Percentiles rank a stretch among this genome's conserved stretches.
These are phyloP conservation scores for Phytophthora pluvialis DNA, from an alignment of 352 stramenopile genomes.

Conservation along the genomic window DNA sequence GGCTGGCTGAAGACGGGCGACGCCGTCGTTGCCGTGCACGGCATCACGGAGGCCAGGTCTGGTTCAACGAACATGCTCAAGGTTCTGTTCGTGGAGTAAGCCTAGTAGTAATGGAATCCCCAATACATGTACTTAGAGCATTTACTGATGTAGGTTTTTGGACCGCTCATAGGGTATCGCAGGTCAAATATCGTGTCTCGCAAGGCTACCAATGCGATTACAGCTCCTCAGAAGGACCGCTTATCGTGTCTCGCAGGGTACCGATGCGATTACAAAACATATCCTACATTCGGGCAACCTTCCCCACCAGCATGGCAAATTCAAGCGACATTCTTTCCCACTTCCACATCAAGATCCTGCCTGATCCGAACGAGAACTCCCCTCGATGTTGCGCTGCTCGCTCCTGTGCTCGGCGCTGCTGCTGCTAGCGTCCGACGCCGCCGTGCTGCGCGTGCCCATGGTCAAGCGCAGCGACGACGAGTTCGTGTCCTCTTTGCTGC, in stretches of 20 bases:
- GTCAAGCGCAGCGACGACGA: constrained; percentile 67
- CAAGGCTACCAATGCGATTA: too few relatives aligned
- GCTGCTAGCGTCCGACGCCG: constrained; percentile 23
- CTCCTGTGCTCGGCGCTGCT: constrained; percentile 37
- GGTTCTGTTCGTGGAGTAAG: constrained; percentile 82
- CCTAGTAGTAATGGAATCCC: too few relatives aligned
- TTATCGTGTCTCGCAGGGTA: too few relatives aligned
- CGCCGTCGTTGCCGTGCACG: constrained; percentile 89
- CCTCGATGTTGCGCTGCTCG: constrained; percentile 23
- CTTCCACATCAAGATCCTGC: too few relatives aligned
- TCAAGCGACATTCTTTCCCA: too few relatives aligned
- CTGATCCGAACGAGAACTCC: background rate
- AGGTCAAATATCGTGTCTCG: too few relatives aligned
- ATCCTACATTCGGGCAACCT: too few relatives aligned
- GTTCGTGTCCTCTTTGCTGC: constrained; percentile 66
- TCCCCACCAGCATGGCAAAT: too few relatives aligned
- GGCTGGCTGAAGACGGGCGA: constrained; percentile 89
- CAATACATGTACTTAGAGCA: too few relatives aligned
- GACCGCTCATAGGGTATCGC: background rate
- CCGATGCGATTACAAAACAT: too few relatives aligned
- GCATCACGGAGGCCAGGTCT: constrained; percentile 82
- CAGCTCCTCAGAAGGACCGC: too few relatives aligned
- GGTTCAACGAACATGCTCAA: constrained; percentile 93
- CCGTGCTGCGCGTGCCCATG: constrained; percentile 73
- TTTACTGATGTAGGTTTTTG: too few relatives aligned